These are phyloP conservation scores for Saprolegnia parasitica DNA, from an alignment of 352 stramenopile species.

Conservation along the genomic window DNA sequence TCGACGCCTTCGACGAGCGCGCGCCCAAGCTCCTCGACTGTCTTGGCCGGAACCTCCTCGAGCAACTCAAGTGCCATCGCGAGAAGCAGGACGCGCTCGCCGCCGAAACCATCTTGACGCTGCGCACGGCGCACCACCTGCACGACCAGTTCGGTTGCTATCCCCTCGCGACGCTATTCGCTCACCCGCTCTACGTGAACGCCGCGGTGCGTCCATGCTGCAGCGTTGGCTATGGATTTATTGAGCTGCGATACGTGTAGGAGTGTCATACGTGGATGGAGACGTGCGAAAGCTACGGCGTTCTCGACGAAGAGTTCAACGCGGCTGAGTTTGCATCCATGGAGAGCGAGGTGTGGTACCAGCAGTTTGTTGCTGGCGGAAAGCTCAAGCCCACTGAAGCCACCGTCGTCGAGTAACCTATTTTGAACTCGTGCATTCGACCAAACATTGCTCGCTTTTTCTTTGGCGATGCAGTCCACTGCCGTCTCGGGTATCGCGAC, in stretches of 20 bases:
- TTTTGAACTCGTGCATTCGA: slow-evolving; percentile 5
- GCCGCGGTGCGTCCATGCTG: slow-evolving; percentile 39
- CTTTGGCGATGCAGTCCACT: too few relatives aligned
- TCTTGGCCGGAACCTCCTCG: slow-evolving; percentile 24
- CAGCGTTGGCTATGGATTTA: background rate
- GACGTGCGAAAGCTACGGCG: slow-evolving; percentile 71
- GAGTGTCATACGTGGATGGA: slow-evolving; percentile 71
- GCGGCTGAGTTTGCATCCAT: slow-evolving; percentile 51
- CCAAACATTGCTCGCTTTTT: too few relatives aligned
- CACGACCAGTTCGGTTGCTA: slow-evolving; percentile 81
- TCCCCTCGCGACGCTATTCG: slow-evolving; percentile 63
- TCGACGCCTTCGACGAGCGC: slow-evolving; percentile 18
- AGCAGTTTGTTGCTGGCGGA: slow-evolving; percentile 35
- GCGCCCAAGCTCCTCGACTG: slow-evolving; percentile 29
- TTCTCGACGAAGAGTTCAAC: slow-evolving; percentile 71
- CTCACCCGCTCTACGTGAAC: slow-evolving; percentile 46
- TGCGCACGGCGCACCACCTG: slow-evolving; percentile 68
- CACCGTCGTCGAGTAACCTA: slow-evolving; percentile 14
- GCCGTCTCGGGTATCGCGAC: background rate
- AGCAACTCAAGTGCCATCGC: slow-evolving; percentile 16
- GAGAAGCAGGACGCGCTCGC: slow-evolving; percentile 36
- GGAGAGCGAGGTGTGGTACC: slow-evolving; percentile 52
- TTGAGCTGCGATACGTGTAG: slow-evolving; percentile 27
- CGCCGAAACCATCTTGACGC: slow-evolving; percentile 50
- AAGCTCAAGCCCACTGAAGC: slow-evolving; percentile 13